These are phyloP conservation scores for Berkeleyomyces rouxiae DNA, from an alignment of 2,329 filamentous ascomycete genomes.

Conservation along the genomic window DNA sequence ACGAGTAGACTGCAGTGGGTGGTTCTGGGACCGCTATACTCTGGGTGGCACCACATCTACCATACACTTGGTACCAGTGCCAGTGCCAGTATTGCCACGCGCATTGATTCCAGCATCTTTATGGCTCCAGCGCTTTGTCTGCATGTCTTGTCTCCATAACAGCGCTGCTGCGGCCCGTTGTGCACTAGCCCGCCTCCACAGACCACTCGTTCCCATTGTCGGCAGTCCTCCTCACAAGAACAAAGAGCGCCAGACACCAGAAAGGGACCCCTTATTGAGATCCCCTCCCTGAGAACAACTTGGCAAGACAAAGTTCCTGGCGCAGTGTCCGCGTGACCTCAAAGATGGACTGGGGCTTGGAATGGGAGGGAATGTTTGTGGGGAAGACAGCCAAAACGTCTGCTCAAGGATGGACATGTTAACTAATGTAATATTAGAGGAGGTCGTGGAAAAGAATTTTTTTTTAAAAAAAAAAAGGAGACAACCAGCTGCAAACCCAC, in stretches of 20 bases:
- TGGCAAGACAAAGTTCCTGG: constrained; percentile 1
- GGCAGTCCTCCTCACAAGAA: no score
- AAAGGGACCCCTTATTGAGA: background rate
- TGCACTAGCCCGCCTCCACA: background rate
- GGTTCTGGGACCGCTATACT: no score
- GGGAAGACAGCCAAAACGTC: background rate
- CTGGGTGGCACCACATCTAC: no score
- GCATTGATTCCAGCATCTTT: background rate
- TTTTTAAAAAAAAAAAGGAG: background rate
- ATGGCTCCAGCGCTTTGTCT: background rate
- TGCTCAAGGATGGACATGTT: background rate
- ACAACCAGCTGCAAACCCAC: background rate
- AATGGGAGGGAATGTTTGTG: background rate
- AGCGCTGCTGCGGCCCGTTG: background rate
- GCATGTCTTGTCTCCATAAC: background rate
- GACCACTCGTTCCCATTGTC: no score
- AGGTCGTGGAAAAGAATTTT: no score
- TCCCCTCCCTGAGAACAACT: background rate
- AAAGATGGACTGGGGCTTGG: background rate
- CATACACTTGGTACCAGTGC: no score
- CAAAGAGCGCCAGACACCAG: no score
- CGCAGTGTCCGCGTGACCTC: background rate
- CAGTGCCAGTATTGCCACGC: background rate
- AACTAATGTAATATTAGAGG: background rate
- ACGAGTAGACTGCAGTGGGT: no score